Conservation (phyloP, 108 stramenopile species). For the Epipyxis sp. region DNA sequence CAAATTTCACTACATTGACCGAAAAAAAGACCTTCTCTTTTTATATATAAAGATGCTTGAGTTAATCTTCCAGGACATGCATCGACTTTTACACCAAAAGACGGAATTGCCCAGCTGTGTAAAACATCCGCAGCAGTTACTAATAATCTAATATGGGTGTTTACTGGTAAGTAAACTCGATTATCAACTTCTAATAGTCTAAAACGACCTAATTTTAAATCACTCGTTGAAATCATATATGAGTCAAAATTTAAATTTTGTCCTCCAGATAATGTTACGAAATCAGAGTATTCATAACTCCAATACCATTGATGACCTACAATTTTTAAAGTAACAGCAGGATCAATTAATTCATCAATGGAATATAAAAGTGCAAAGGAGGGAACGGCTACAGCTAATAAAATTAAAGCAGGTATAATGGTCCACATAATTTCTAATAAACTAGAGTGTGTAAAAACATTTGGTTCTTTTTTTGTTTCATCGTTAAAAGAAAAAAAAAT, state of each 20-base stretch:
- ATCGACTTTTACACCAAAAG: conserved; percentile 39
- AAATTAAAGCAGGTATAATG: conserved; percentile 37
- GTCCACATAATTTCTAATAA: conserved; percentile 43
- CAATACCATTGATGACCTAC: conserved; percentile 45
- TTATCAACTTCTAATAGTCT: conserved; percentile 42
- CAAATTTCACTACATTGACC: conserved; percentile 28
- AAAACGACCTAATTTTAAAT: conserved; percentile 32
- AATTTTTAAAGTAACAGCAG: conserved; percentile 42
- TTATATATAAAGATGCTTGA: conserved; percentile 11
- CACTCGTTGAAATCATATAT: conserved; percentile 41
- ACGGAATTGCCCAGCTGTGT: conserved; percentile 39
- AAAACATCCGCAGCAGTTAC: conserved; percentile 40
- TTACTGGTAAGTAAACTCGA: conserved; percentile 35
- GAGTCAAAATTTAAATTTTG: conserved; percentile 40
- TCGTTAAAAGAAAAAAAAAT: conserved; percentile 33
- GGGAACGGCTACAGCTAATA: conserved; percentile 38
- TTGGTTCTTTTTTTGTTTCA: conserved; percentile 12
- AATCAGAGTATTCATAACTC: conserved; percentile 44
- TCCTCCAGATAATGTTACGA: conserved; percentile 30
- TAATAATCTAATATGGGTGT: conserved; percentile 39
- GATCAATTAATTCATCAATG: conserved; percentile 42
- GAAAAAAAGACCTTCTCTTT: conserved; percentile 21
- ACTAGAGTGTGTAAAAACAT: conserved; percentile 32
- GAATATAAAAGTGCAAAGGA: conserved; percentile 43
- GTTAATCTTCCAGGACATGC: not conserved